Percentiles rank a stretch among this genome's conserved stretches.
phyloP scores from a whole-genome alignment of 352 stramenopile genomes.

The Globisporangium canariense region DNA sequence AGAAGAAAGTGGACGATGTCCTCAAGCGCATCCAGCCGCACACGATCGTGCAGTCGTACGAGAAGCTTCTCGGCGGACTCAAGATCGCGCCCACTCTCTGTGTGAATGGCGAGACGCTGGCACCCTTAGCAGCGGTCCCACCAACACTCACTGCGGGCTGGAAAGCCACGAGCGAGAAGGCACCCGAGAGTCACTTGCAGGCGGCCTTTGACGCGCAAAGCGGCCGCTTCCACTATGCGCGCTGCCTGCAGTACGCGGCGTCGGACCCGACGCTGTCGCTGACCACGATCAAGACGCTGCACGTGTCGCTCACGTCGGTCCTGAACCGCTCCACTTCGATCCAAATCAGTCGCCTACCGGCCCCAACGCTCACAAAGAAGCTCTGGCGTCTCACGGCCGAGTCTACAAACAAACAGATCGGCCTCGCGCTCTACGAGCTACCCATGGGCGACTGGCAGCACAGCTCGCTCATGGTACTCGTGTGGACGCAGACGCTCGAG shows the following conservation, averaged over 20 bases:
- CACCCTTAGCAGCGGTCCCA: slow-evolving; percentile 16
- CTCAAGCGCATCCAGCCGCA: slow-evolving; percentile 52
- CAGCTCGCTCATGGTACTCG: slow-evolving; percentile 49
- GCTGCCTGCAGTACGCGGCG: slow-evolving; percentile 27
- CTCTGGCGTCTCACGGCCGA: slow-evolving; percentile 39
- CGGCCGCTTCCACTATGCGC: slow-evolving; percentile 35
- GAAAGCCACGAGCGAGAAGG: slow-evolving; percentile 15
- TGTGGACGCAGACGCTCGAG: slow-evolving; percentile 41
- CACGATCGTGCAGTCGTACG: slow-evolving; percentile 49
- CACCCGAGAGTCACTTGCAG: not conserved
- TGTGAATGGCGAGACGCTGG: slow-evolving; percentile 39
- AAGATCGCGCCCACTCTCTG: slow-evolving; percentile 28
- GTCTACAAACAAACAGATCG: slow-evolving; percentile 31
- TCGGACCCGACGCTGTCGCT: slow-evolving; percentile 27
- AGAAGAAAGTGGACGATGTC: slow-evolving; percentile 44
- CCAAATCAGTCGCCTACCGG: slow-evolving; percentile 9
- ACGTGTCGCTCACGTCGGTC: slow-evolving; percentile 22
- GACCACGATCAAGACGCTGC: slow-evolving; percentile 24
- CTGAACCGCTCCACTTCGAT: slow-evolving; percentile 14
- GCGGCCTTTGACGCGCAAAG: slow-evolving; percentile 20
- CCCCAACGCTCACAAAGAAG: slow-evolving; percentile 14
- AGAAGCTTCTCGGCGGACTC: slow-evolving; percentile 33
- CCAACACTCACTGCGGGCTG: slow-evolving; percentile 17
- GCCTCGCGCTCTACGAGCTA: slow-evolving; percentile 50
- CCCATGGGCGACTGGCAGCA: slow-evolving; percentile 30